These are phyloP conservation scores for Phytophthora pseudosyringae DNA, from an alignment of 352 stramenopile genomes.

Conservation along the genomic window DNA sequence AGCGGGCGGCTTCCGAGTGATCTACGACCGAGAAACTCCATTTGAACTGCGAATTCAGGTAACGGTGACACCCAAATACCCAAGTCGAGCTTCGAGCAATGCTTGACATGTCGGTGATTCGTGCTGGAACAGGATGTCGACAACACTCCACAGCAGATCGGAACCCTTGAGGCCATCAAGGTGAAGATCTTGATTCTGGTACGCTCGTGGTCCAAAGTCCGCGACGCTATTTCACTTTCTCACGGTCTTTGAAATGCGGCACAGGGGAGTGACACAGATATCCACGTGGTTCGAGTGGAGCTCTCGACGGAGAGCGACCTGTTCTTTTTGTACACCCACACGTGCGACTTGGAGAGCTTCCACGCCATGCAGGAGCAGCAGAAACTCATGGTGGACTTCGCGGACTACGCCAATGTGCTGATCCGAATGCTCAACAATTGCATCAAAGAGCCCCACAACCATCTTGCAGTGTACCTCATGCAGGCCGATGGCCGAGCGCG, in stretches of 20 bases:
- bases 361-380: constrained; percentile 94
- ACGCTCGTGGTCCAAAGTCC: constrained; percentile 5
- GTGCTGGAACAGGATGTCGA: constrained; percentile 61
- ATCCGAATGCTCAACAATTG: constrained; percentile 96
- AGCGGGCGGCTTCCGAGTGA: constrained; percentile 87
- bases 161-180: constrained; percentile 94
- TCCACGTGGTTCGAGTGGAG: constrained; percentile 90
- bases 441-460: constrained; percentile 95
- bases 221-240: not conserved
- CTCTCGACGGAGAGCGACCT: constrained; percentile 93
- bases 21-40: constrained; percentile 92
- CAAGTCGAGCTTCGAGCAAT: not conserved
- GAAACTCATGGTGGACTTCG: constrained; percentile 96
- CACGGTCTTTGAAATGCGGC: not conserved
- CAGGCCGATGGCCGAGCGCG: constrained; percentile 89
- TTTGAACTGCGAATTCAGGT: constrained; percentile 92
- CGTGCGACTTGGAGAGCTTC: constrained; percentile 88
- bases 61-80: not conserved
- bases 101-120: not conserved
- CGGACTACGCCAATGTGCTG: constrained; percentile 94
- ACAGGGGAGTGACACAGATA: constrained; percentile 85
- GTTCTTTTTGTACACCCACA: constrained; percentile 95
- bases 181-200: constrained; percentile 94
- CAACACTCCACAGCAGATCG: constrained; percentile 89
- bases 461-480: constrained; percentile 95